phyloP scores from a whole-genome alignment of 2,329 filamentous ascomycete species.

The Gnomoniopsis sp. region DNA sequence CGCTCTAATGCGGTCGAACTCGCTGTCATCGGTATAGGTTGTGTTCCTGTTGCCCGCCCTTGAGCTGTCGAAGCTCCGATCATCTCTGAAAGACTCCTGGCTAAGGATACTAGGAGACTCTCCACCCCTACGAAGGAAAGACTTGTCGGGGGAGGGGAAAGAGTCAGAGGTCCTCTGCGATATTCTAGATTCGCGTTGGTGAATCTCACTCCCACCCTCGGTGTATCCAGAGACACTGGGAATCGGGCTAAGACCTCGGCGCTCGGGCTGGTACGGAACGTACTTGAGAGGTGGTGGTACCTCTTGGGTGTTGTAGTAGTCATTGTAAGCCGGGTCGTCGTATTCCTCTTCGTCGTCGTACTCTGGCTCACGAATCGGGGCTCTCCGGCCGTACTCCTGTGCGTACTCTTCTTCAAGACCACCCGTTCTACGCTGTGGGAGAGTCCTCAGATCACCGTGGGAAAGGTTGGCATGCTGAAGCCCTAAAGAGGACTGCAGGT shows the following conservation, averaged over 20 bases:
- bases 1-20: conserved; percentile 57
- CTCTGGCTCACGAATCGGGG: conserved; percentile 31
- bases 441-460: conserved; percentile 53
- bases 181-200: conserved; percentile 54
- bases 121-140: conserved; percentile 40
- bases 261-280: conserved; percentile 65
- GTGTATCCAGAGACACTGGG: conserved; percentile 89
- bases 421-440: conserved; percentile 44
- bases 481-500: conserved; percentile 55
- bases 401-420: conserved; percentile 46
- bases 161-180: conserved; percentile 49
- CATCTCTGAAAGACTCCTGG: conserved; percentile 58
- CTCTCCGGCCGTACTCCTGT: conserved; percentile 41
- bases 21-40: conserved; percentile 49
- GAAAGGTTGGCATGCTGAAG: conserved; percentile 65
- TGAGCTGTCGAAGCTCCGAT: conserved; percentile 50
- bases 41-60: conserved; percentile 53
- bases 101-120: conserved; percentile 46
- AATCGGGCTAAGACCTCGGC: conserved; percentile 78
- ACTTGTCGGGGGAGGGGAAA: conserved; percentile 60
- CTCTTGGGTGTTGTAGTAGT: conserved; percentile 57
- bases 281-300: conserved; percentile 63
- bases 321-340: conserved; percentile 38
- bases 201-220: conserved; percentile 60
- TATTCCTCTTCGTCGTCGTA: conserved; percentile 41